Evolutionary conservation across 2,329 filamentous ascomycete genomes (phyloP), one percentile per base, ranked within the genome.

Genomic region (Paecilomyces sp.): DNA sequence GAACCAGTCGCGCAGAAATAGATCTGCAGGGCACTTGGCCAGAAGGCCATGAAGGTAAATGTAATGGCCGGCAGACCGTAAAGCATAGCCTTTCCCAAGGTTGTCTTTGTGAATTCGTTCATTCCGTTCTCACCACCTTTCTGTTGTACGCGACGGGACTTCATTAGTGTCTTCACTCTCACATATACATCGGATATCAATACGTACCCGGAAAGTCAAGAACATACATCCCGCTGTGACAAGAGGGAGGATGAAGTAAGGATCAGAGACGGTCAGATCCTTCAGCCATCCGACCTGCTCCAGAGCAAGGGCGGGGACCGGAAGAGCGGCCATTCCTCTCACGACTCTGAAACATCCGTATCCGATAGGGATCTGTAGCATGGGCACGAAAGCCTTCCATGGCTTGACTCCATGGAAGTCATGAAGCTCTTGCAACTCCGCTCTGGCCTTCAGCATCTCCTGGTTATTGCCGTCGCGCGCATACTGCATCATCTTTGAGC

Each of bases 281-380:
- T 79, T 76, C 65, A 97, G 84, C 94, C 94, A 99, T 50, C 87
- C 76, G 36, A 87, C 76, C 2, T 90, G 88, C 33, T 89, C 90
- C 1, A 77, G 78, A 66, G 90, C 84, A 64, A 97, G 74, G 0
- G 85, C 88, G 0, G 93, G 93, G 4, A 97, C 91, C 3, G 93
- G 93, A 55, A 97, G 77, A 24, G 80, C 74, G 1, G 85, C 76
- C 89, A 96, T 95, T 65, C 82, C 87, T 57, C 85, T 83, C 63
- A 95, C 74, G 54, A 93, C 79, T 61, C 89, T 85, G 80, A 93
- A 97, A 61, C 89, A 87, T 67, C 92, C 91, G 73, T 86, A 91
- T 62, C 88, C 89, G 64, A 96, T 80, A 4, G 92, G 87, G 12
- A 88, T 75, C 67, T 89, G 86, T 30, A 87, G 25, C 63, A 89